Percentiles rank a stretch among this genome's conserved stretches.
phyloP scores from a whole-genome alignment of 352 stramenopile species.

The Blastocystis hominis region DNA sequence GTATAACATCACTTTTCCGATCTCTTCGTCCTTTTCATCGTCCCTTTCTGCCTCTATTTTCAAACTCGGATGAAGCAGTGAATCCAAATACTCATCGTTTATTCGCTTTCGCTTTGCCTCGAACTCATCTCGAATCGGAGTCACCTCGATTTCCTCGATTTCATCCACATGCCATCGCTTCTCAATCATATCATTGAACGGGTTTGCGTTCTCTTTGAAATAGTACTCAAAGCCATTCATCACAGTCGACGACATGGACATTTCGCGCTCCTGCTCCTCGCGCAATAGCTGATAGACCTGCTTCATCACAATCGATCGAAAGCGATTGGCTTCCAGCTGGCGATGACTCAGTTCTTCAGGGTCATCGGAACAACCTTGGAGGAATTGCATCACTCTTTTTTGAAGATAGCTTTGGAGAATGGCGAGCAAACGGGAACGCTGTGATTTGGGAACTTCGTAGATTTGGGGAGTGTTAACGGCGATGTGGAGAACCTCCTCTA shows the following conservation, averaged over 20 bases:
- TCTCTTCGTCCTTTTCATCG: conserved; percentile 9
- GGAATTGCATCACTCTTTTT: neutral
- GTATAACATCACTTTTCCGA: neutral
- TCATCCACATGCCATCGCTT: neutral
- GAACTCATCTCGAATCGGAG: neutral
- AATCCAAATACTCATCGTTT: conserved; percentile 23
- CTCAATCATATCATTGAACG: neutral
- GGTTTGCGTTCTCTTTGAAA: neutral
- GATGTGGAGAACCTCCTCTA: conserved; percentile 34
- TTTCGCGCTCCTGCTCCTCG: neutral
- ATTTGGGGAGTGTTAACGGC: conserved; percentile 47
- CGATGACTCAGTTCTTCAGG: conserved; percentile 17
- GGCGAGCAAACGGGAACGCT: neutral
- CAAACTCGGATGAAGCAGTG: neutral
- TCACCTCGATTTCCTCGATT: neutral
- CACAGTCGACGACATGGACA: no score
- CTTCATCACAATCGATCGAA: neutral
- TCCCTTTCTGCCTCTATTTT: neutral
- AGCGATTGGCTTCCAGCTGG: conserved; percentile 20
- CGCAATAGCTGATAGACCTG: neutral
- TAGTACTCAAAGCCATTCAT: conserved; percentile 42
- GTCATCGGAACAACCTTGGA: neutral
- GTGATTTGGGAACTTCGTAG: neutral
- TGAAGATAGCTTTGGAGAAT: neutral
- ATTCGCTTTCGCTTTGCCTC: conserved; percentile 1